Conservation (phyloP, 495 filamentous ascomycete species). For the Apodospora peruviana region DNA sequence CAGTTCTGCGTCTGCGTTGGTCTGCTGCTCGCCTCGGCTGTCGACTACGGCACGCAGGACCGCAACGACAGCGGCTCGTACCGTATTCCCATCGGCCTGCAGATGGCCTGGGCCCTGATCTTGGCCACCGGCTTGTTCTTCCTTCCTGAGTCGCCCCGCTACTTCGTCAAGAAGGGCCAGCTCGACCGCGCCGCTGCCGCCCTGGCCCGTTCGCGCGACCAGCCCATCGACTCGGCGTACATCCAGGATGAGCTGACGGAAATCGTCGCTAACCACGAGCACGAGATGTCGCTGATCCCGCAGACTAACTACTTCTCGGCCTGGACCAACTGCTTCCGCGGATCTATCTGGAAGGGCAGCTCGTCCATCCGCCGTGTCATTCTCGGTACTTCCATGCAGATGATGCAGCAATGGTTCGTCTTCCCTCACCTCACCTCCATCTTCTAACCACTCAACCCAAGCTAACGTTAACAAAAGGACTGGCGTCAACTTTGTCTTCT, state of each 20-base stretch:
- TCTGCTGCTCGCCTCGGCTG: conserved; percentile 63
- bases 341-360: conserved; percentile 45
- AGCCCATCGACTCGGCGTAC: conserved; percentile 56
- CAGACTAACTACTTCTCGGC: conserved; percentile 57
- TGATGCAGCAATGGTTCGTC: conserved; percentile 58
- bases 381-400: conserved; percentile 65
- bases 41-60: conserved; percentile 66
- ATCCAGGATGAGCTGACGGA: conserved; percentile 67
- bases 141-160: conserved; percentile 74
- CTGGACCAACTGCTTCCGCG: conserved; percentile 61
- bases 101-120: conserved; percentile 65
- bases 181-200: conserved; percentile 55
- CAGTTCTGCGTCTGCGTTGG: conserved; percentile 73
- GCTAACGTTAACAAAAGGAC: conserved; percentile 34
- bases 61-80: conserved; percentile 60
- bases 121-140: conserved; percentile 53
- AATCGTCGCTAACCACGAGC: conserved; percentile 77
- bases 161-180: conserved; percentile 64
- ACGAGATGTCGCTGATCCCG: conserved; percentile 62
- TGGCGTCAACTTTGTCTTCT: conserved; percentile 83
- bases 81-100: conserved; percentile 65
- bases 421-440: background rate
- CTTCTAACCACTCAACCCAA: background rate
- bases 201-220: conserved; percentile 60
- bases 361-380: conserved; percentile 64